Conservation (phyloP, 2,329 filamentous ascomycete genomes). For the Pseudophaeomoniella oleicola region DNA sequence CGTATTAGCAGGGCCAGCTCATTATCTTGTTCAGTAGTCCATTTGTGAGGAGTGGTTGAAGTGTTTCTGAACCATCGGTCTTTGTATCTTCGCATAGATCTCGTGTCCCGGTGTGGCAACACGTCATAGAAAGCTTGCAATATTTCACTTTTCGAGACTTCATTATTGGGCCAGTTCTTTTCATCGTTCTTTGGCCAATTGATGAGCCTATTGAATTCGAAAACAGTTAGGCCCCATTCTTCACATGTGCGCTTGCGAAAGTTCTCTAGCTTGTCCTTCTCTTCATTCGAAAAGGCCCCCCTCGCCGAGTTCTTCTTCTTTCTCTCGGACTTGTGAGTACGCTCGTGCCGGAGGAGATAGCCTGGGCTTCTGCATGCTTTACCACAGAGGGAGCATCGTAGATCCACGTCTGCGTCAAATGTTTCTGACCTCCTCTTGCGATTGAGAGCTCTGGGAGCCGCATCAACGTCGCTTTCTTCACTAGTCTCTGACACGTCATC, state of each 20-base stretch:
- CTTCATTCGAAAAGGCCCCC: not conserved
- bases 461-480: no score
- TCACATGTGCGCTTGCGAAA: not conserved
- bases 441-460: no score
- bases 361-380: not conserved
- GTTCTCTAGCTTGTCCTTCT: not conserved
- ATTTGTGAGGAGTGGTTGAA: not conserved
- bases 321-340: not conserved
- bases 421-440: no score
- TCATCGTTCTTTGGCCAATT: not conserved
- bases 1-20: not conserved
- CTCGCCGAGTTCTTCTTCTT: not conserved
- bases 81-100: not conserved
- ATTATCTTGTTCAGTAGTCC: not conserved
- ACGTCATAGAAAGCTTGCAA: not conserved
- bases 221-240: not conserved
- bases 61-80: not conserved
- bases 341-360: not conserved
- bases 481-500: no score
- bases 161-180: not conserved
- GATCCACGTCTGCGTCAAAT: no score
- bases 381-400: not conserved
- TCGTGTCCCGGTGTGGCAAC: not conserved
- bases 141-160: not conserved
- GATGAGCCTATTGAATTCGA: not conserved